A percentile compares a stretch with the other conserved stretches of the same genome.
Conservation (phyloP, 306 rosid species). For the Glycyrrhiza uralensis region DNA sequence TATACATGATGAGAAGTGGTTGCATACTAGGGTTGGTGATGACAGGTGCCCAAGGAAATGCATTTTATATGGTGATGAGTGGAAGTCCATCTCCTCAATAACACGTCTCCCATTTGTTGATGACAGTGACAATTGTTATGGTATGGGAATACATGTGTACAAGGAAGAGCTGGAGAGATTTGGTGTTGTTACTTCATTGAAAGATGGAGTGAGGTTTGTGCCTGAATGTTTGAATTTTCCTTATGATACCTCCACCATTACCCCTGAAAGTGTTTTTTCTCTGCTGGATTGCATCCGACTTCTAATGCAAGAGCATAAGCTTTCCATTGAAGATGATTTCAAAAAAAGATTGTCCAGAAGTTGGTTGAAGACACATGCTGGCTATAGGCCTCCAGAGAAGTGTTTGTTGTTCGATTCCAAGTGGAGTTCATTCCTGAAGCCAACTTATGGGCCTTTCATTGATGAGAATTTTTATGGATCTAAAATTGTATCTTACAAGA, state of each 20-base stretch:
- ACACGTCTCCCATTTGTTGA: slow-evolving; percentile 67
- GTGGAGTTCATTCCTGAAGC: slow-evolving; percentile 41
- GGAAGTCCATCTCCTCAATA: slow-evolving; percentile 59
- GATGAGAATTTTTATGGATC: slow-evolving; percentile 51
- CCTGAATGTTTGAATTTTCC: slow-evolving; percentile 40
- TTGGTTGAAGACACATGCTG: slow-evolving; percentile 69
- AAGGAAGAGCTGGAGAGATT: slow-evolving; percentile 51
- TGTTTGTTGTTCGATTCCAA: slow-evolving; percentile 48
- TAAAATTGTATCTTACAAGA: slow-evolving; percentile 35
- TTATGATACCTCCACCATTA: slow-evolving; percentile 30
- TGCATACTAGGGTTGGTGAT: slow-evolving; percentile 49
- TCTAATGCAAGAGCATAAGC: not conserved
- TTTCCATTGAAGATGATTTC: slow-evolving; percentile 30
- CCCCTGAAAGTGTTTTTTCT: slow-evolving; percentile 40
- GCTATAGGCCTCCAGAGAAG: slow-evolving; percentile 48
- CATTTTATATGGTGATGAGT: slow-evolving; percentile 58
- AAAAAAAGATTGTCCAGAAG: slow-evolving; percentile 30
- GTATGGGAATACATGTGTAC: slow-evolving; percentile 39
- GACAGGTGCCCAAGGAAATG: slow-evolving; percentile 46
- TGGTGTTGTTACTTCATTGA: slow-evolving; percentile 50
- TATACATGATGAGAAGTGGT: slow-evolving; percentile 42
- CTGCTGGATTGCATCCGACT: slow-evolving; percentile 50
- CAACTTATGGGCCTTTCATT: slow-evolving; percentile 65
- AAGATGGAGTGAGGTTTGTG: slow-evolving; percentile 50
- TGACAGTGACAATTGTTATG: slow-evolving; percentile 46